These are phyloP conservation scores for Acorus calamus DNA, from an alignment of 106 monocot genomes.

Conservation along the genomic window DNA sequence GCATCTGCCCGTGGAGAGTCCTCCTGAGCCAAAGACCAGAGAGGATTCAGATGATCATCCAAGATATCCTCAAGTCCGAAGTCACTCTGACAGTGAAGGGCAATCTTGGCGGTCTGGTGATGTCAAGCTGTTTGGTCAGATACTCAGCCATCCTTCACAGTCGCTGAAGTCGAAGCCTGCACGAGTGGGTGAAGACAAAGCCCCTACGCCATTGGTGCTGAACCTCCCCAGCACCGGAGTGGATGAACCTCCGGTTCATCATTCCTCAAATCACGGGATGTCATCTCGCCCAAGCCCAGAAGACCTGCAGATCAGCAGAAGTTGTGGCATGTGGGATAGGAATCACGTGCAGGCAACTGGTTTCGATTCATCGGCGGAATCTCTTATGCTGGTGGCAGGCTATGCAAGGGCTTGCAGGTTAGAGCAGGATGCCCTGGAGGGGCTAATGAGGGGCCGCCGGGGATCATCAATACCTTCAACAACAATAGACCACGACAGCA, in stretches of 20 bases:
- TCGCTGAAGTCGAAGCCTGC: conserved; percentile 16
- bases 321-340: conserved; percentile 52
- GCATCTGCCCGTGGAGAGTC: conserved; percentile 3
- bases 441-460: conserved; percentile 5
- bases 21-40: conserved; percentile 6
- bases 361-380: conserved; percentile 42
- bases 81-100: conserved; percentile 14
- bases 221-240: not conserved
- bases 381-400: conserved; percentile 35
- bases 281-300: conserved; percentile 14
- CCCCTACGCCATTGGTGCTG: not conserved
- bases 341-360: conserved; percentile 33
- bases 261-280: conserved; percentile 1
- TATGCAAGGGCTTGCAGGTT: conserved; percentile 23
- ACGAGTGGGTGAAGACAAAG: conserved; percentile 11
- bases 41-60: conserved; percentile 12
- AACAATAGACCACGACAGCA: not conserved
- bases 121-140: conserved; percentile 82
- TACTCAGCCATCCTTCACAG: conserved; percentile 42
- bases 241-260: not conserved
- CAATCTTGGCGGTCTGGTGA: conserved; percentile 39
- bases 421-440: conserved; percentile 24
- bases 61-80: conserved; percentile 7
- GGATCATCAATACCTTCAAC: no score
- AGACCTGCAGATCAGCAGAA: conserved; percentile 26